Percentiles rank a stretch among this genome's conserved stretches.
Conservation (phyloP, 306 rosid species). For the Corylus avellana region DNA sequence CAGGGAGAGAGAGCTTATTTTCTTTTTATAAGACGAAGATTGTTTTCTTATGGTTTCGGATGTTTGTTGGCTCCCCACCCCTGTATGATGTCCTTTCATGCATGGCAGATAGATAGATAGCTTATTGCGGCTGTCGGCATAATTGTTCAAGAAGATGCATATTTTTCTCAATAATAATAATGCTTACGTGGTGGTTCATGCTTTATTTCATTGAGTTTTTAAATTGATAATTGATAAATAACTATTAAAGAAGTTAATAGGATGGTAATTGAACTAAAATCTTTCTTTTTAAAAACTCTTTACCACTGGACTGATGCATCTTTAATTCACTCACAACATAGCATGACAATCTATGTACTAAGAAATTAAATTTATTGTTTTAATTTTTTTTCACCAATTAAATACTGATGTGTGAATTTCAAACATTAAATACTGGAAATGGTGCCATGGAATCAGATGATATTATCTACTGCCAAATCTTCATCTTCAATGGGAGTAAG, state of each 20-base stretch:
- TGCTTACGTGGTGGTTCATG: not conserved
- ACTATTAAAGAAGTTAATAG: not conserved
- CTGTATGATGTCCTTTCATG: constrained; percentile 5
- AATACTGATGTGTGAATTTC: too few relatives aligned
- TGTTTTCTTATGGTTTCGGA: not conserved
- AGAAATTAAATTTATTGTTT: too few relatives aligned
- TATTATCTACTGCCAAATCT: too few relatives aligned
- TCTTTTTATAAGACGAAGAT: not conserved
- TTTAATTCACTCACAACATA: too few relatives aligned
- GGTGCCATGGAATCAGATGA: too few relatives aligned
- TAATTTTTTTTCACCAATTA: too few relatives aligned
- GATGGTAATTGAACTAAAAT: too few relatives aligned
- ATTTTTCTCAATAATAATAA: not conserved
- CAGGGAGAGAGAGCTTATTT: not conserved
- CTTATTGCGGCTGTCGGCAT: not conserved
- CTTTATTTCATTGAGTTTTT: not conserved
- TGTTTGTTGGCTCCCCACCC: not conserved
- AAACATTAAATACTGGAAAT: too few relatives aligned
- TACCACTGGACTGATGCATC: too few relatives aligned
- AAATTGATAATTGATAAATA: not conserved
- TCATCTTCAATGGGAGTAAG: too few relatives aligned
- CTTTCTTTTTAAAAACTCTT: too few relatives aligned
- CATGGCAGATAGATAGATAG: not conserved
- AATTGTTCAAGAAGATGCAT: constrained; percentile 5
- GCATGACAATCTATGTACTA: too few relatives aligned